phyloP scores from a whole-genome alignment of 305 asterid genomes.

The Fraxinus sp. region DNA sequence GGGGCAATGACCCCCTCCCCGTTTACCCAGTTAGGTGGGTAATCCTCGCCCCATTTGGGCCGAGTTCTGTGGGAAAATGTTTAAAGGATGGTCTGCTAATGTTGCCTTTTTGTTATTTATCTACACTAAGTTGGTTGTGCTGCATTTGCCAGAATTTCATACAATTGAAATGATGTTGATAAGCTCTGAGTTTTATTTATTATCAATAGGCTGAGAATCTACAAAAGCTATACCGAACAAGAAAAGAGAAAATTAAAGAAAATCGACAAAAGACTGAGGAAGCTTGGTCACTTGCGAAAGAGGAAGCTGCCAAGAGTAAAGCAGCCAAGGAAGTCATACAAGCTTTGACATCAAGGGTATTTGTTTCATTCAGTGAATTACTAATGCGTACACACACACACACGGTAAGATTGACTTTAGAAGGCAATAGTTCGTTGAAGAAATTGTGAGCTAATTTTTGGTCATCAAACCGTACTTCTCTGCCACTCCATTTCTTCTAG shows the following conservation, averaged over 20 bases:
- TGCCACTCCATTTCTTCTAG: background rate
- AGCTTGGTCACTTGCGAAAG: conserved; percentile 50
- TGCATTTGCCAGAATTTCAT: background rate
- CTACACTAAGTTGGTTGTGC: background rate
- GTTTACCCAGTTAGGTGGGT: background rate
- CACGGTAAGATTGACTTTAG: background rate
- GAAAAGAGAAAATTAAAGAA: conserved; percentile 43
- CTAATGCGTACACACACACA: background rate
- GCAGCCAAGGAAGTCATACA: conserved; percentile 49
- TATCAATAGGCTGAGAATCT: conserved; percentile 37
- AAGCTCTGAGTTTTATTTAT: background rate
- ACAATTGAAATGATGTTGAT: background rate
- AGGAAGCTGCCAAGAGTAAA: conserved; percentile 46
- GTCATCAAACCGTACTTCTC: background rate
- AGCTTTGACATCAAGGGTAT: conserved; percentile 49
- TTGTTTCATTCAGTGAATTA: background rate
- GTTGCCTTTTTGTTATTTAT: background rate
- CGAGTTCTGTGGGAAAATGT: background rate
- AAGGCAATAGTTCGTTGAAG: background rate
- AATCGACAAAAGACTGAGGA: conserved; percentile 36
- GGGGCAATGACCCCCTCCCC: background rate
- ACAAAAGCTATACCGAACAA: conserved; percentile 33
- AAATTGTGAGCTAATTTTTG: background rate
- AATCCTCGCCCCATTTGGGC: no score
- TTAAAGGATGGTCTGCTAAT: background rate